Evolutionary conservation across 257 asterid genomes (phyloP), one percentile per base, ranked within the genome.

Genomic region (Nyctanthes arbortristis): DNA sequence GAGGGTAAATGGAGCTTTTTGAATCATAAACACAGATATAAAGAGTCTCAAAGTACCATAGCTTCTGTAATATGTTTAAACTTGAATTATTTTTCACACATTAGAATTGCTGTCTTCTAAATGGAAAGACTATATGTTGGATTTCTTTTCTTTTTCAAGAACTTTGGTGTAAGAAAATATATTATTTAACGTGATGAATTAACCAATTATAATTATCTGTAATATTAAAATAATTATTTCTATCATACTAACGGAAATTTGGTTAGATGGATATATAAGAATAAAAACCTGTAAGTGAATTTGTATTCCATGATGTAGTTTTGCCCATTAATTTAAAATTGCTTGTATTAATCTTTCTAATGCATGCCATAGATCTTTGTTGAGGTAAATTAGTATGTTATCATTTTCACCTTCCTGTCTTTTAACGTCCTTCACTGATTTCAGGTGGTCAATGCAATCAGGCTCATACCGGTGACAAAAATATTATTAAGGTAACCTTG

Each of bases 401-500:
- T 67, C 43, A 32, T 58, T 66, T n/a, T 47, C 72, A 63, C 68
- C 29, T 61, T 59, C 45, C 40, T 37, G 36, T 63, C 63, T 39
- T 73, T 84, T 66, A 85, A 57, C 75, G 69, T 65, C 64, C 57
- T 56, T 65, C 71, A 73, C 45, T 83, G 76, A 77, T 75, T 77
- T 71, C 93, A 93, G 97, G 94, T 81, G 74, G 68, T 63, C 81
- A 61, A 65, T 81, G 71, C 70, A 75, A 73, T 43, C 78, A 76
- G 71, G 83, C 75, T 77, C 76, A 63, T 22, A 74, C 71, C 47
- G 59, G 69, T 78, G 87, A 76, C 57, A 78, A 78, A 75, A 76
- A 30, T 69, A 66, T 79, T 52, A 67, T 93, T 68, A 93, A 90
- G 98, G 98, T 93, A 92, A 74, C 57, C 59, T 30, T 63, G 32